phyloP scores from a whole-genome alignment of 2,329 filamentous ascomycete species.

The Botrytis medusae region DNA sequence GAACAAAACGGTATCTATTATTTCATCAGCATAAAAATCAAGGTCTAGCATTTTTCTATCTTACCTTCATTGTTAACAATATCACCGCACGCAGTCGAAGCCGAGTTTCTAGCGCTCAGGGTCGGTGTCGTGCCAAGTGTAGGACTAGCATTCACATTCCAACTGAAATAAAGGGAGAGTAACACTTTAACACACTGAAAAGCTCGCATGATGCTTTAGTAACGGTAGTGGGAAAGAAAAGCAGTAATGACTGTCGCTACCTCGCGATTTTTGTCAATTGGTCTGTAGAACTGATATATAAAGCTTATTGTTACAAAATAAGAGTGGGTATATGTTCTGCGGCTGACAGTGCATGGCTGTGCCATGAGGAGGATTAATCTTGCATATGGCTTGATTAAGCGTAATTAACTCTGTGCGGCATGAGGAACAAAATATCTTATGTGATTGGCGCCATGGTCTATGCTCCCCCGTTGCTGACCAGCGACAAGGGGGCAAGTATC shows the following conservation, averaged over 20 bases:
- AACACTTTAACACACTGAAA: not conserved
- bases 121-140: not conserved
- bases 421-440: not conserved
- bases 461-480: constrained; percentile 1
- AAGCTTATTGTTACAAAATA: not conserved
- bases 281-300: not conserved
- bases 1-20: constrained; percentile 21
- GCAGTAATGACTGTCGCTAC: not conserved
- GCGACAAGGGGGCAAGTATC: not conserved
- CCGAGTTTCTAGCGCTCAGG: constrained; percentile 16
- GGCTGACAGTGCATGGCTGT: constrained; percentile 7
- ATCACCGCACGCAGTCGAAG: constrained; percentile 28
- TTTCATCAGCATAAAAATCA: not conserved
- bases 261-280: not conserved
- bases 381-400: constrained; percentile 2
- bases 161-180: not conserved
- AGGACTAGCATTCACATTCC: not conserved
- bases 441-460: not conserved
- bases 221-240: not conserved
- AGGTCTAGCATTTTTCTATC: not conserved
- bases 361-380: not conserved
- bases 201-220: constrained; percentile 3
- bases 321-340: not conserved
- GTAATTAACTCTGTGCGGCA: constrained; percentile 1
- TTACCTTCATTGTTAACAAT: constrained; percentile 25